Conservation (phyloP, 2,329 filamentous ascomycete genomes). For the Nakataea oryzae region DNA sequence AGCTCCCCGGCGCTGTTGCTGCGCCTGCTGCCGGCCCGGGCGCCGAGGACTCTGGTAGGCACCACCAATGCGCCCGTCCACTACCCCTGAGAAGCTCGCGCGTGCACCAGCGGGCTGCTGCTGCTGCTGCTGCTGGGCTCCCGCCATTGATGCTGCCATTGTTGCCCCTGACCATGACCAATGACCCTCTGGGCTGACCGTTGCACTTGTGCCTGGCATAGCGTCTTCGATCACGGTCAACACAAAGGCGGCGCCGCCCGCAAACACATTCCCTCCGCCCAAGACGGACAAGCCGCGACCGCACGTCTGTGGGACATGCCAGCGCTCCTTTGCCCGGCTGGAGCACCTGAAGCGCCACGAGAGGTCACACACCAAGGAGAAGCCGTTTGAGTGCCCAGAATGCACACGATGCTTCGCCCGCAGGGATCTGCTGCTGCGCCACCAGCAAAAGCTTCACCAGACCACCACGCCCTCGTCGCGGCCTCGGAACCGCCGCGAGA, state of each 20-base stretch:
- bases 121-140: neutral
- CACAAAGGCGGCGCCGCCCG: constrained; percentile 23
- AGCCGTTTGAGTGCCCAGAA: constrained; percentile 95
- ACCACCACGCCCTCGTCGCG: constrained; percentile 79
- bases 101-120: neutral
- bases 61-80: neutral
- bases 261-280: constrained; percentile 57
- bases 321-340: constrained; percentile 83
- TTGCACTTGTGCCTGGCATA: constrained; percentile 9
- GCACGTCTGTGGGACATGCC: constrained; percentile 86
- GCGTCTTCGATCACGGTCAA: constrained; percentile 42
- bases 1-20: neutral
- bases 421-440: constrained; percentile 79
- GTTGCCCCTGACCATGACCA: neutral
- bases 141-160: neutral
- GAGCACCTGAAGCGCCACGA: constrained; percentile 97
- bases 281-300: constrained; percentile 97
- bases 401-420: constrained; percentile 92
- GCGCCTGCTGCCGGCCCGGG: too few species aligned
- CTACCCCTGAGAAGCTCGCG: neutral
- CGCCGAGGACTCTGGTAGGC: neutral
- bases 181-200: neutral
- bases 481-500: constrained; percentile 82
- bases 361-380: constrained; percentile 96
- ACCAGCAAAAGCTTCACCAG: constrained; percentile 98